Base-by-base conservation (phyloP, 2,329 filamentous ascomycete species). In the Sarocladium brachiariae region DNA sequence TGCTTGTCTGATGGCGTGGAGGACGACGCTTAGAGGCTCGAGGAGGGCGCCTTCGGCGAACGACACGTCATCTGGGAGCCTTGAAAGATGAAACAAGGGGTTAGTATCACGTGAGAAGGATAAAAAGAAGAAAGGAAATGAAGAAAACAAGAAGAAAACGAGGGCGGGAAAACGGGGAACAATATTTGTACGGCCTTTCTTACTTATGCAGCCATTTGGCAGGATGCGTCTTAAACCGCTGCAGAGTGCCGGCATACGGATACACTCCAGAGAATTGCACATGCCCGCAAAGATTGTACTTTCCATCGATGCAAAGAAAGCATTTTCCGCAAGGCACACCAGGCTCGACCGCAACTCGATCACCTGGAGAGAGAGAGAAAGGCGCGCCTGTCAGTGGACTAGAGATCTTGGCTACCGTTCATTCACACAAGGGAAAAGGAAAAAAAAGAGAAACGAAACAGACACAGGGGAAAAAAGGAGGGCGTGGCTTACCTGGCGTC, bases 301-400 rank as follows among this genome's bases (percentile, higher is more conserved):
- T 73, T 2, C 79, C 80, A 23, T 73, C 72, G 34, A 61, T 63
- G 59, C 81, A 83, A 11, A 79, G 67, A 54, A 77, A 80, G 57
- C 81, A 83, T 25, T 68, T 61, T 11, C 70, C 71, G 58, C 82
- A 86, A 0, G 82, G 78, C 1, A 83, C 76, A 16, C 81, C 80
- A 0, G 81, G 80, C 56, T 86, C 82, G 3, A 86, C 64, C 2
- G 82, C 81, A 2, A 86, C 80, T 45, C 79, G 69, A 57, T 86
- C 82, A 9, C 80, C 78, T 43, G 23, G 27, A 7, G 7, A 13
- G 27, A 30, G 27, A 30, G 27, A 30, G 27, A 13, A 13, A 13
- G 27, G 27, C 13, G n/a, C n/a, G n/a, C n/a, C n/a, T n/a, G n/a
- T n/a, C n/a, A n/a, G n/a, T n/a, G n/a, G n/a, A n/a, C n/a, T n/a